These are phyloP conservation scores for Arthrobotrys iridis DNA, from an alignment of 2,329 filamentous ascomycete species.

Conservation along the genomic window DNA sequence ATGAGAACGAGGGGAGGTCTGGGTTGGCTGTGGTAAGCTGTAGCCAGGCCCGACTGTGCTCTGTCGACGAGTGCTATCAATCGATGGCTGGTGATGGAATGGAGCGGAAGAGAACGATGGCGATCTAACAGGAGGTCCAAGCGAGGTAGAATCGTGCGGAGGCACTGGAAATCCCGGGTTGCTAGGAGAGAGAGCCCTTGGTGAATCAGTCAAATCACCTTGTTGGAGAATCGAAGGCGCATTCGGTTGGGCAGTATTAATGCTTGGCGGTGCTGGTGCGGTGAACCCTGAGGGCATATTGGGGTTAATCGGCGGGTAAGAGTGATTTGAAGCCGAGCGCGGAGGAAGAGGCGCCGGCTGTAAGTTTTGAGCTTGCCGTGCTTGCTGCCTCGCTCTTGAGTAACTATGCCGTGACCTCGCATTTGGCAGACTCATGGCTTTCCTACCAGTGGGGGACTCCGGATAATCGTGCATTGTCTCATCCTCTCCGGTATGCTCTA, in stretches of 20 bases:
- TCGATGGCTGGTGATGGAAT: conserved; percentile 44
- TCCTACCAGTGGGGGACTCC: conserved; percentile 40
- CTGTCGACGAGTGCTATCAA: conserved; percentile 31
- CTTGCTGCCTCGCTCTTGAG: conserved; percentile 31
- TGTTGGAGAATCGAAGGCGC: conserved; percentile 54
- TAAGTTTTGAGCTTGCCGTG: conserved; percentile 43
- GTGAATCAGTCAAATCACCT: conserved; percentile 56
- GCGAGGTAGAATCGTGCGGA: conserved; percentile 47
- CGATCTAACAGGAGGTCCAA: conserved; percentile 40
- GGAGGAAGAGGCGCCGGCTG: conserved; percentile 41
- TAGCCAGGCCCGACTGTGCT: conserved; percentile 37
- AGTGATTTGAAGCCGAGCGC: conserved; percentile 31
- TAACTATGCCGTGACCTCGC: conserved; percentile 44
- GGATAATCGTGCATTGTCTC: conserved; percentile 57
- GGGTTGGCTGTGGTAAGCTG: conserved; percentile 49
- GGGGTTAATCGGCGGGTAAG: conserved; percentile 46
- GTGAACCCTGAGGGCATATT: conserved; percentile 35
- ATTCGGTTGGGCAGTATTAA: conserved; percentile 44
- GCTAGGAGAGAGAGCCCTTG: conserved; percentile 55
- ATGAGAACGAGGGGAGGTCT: conserved; percentile 56
- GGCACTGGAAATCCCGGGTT: conserved; percentile 55
- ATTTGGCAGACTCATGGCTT: conserved; percentile 48
- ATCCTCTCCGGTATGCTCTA: conserved; percentile 65
- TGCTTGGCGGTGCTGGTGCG: conserved; percentile 45
- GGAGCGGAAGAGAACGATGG: conserved; percentile 45